These are phyloP conservation scores for Candida takata DNA, from an alignment of 805 yeast species.

Conservation along the genomic window DNA sequence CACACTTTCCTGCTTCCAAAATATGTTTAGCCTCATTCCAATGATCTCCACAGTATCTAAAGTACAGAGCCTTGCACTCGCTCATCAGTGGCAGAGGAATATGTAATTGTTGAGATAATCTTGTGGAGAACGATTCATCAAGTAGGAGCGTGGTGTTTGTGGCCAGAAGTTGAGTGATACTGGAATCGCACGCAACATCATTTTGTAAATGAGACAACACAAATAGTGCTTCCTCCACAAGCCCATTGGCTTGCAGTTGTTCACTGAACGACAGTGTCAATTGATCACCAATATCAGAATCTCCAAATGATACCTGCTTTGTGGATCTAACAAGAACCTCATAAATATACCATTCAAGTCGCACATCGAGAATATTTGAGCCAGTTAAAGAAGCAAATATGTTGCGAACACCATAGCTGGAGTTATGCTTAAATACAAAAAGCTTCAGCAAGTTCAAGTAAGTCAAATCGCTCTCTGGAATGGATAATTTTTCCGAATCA, in stretches of 20 bases:
- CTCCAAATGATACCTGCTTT: constrained; percentile 19
- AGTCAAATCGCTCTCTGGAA: constrained; percentile 14
- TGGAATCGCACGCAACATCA: constrained; percentile 36
- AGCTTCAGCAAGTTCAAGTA: constrained; percentile 25
- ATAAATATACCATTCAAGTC: constrained; percentile 46
- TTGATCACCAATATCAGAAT: constrained; percentile 27
- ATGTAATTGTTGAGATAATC: constrained; percentile 32
- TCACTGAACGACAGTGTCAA: constrained; percentile 40
- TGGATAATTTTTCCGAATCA: constrained; percentile 9
- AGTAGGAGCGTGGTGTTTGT: constrained; percentile 21
- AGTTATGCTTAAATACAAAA: constrained; percentile 20
- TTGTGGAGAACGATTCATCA: constrained; percentile 22
- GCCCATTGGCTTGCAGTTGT: constrained; percentile 39
- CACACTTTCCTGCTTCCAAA: constrained; percentile 51
- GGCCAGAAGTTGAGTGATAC: constrained; percentile 28
- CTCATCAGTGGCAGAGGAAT: constrained; percentile 43
- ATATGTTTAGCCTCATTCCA: constrained; percentile 56
- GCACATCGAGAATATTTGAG: constrained; percentile 25
- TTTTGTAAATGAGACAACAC: constrained; percentile 50
- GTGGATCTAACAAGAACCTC: constrained; percentile 36
- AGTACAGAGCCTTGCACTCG: constrained; percentile 55
- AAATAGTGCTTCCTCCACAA: constrained; percentile 55
- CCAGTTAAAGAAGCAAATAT: constrained; percentile 14
- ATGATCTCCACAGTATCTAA: constrained; percentile 42
- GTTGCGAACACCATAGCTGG: constrained; percentile 11